Evolutionary conservation across 176 grass and related monocot genomes (phyloP), one percentile per base, ranked within the genome.

Genomic region (Luzula sylvatica): DNA sequence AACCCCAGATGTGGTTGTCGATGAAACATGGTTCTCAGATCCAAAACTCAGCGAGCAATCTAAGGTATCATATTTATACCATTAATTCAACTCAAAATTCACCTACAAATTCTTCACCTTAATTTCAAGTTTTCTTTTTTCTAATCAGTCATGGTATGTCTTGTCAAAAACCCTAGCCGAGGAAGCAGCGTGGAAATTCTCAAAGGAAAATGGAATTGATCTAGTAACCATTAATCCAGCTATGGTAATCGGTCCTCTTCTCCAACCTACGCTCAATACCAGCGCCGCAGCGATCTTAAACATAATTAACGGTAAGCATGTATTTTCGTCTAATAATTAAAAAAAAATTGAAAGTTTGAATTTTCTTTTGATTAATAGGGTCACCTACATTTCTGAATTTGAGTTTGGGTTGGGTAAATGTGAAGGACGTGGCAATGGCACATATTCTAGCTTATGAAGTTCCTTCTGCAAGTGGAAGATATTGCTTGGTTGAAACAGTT

Each of bases 111-210:
- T 20, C 7, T 41, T 41, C 4, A 5, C 30, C 30, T 9, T 43
- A 16, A 41, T 52, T 53, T 15, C 8, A 45, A 44, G 42, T 38
- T 45, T 55, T 19, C 58, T 43, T 15, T 29, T 55, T 20, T 21
- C n/a, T n/a, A n/a, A 54, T 9, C 61, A 75, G 71, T 20, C 7
- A 29, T 75, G 71, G 72, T 75, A 75, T 30, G 23, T 26, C 3
- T 55, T 67, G 25, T 75, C 61, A 2, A 75, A 75, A 26, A 67
- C 72, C 43, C 48, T 67, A 7, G 52, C 61, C 41, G 72, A 75
- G 20, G 42, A 66, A 21, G 52, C 61, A 50, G 72, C 72, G 20
- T 75, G 61, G 61, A 58, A 75, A 15, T 58, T 75, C 25, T 15
- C 72, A 16, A 58, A 56, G 42, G 72, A 75, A 11, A 50, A 75